Evolutionary conservation across 2,329 filamentous ascomycete genomes (phyloP).

Genomic region (Fusarium sarcochroum): DNA sequence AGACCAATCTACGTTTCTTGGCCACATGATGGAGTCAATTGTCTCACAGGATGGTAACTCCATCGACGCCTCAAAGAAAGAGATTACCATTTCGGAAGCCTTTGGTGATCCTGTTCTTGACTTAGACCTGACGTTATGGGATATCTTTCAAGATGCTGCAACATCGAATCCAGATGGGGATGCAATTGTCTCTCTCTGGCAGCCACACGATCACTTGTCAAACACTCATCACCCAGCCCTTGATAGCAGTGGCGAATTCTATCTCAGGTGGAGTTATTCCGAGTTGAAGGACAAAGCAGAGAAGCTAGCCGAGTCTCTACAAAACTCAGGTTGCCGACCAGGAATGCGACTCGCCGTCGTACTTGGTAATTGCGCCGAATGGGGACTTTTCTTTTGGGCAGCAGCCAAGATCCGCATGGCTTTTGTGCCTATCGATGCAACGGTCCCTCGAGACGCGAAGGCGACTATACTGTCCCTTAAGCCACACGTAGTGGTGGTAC

Average conservation of each 20-base stretch:
- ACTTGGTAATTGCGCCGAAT: slow-evolving; percentile 57
- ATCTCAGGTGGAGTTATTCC: slow-evolving; percentile 52
- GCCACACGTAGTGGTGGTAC: slow-evolving; percentile 52
- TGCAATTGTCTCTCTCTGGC: slow-evolving; percentile 56
- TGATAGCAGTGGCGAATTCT: slow-evolving; percentile 14
- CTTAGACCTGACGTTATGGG: slow-evolving; percentile 53
- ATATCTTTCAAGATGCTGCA: slow-evolving; percentile 51
- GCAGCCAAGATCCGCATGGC: slow-evolving; percentile 52
- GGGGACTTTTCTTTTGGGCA: slow-evolving; percentile 56
- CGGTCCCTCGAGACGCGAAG: slow-evolving; percentile 42
- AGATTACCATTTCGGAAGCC: slow-evolving; percentile 45
- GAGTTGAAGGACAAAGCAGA: slow-evolving; percentile 47
- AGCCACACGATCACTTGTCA: slow-evolving; percentile 35
- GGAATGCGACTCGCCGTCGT: slow-evolving; percentile 52
- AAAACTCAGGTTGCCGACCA: slow-evolving; percentile 42
- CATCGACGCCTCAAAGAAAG: slow-evolving; percentile 6
- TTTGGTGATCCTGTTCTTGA: slow-evolving; percentile 48
- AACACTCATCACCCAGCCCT: not conserved
- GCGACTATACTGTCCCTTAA: slow-evolving; percentile 42
- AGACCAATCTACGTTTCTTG: not conserved
- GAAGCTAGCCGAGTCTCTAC: slow-evolving; percentile 45
- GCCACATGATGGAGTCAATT: slow-evolving; percentile 26
- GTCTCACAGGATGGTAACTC: slow-evolving; percentile 19
- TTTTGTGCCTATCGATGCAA: slow-evolving; percentile 55
- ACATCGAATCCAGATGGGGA: slow-evolving; percentile 50